Evolutionary conservation across 73 alveolate species (phyloP), one percentile per base, ranked within the genome.

Genomic region (Paramecium sonneborni): DNA sequence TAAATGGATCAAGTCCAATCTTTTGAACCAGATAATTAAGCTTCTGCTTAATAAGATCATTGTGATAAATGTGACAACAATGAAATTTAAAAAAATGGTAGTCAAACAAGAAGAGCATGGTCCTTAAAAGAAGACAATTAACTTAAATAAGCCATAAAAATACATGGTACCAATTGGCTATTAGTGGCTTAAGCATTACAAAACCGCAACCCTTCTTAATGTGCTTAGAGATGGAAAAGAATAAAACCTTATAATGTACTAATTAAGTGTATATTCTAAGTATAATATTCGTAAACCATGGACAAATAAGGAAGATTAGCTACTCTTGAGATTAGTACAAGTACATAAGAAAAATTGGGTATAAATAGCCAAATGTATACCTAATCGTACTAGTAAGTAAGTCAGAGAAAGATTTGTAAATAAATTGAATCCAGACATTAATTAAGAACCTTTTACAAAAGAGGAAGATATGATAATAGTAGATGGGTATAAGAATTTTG

Each of bases 171-270:
- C 26, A 79, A 79, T 79, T 79, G 90, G 90, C 5, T 39, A 24
- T 24, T 21, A 5, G 74, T 79, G 0, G 90, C 90, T 21, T 39
- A 43, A 8, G 39, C 14, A 41, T 43, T 79, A 32, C 41, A 46
- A 79, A 23, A 79, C 26, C 70, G 90, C 2, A 79, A 79, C 23
- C 90, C 90, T 4, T 79, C 90, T 12, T 12, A 79, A 79, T 79
- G 90, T 79, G 90, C 90, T 43, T 79, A 79, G 74, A 79, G 90
- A 79, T 79, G 90, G 90, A 79, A 79, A 46, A 39, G 90, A 23
- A 79, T 79, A 9, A 79, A 79, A n/a, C 90, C 90, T 0, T 21
- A 39, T 12, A 20, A 21, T 37, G 90, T 79, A 79, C 2, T 8
- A n/a, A 38, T 43, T 21, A 15, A 4, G 41, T 26, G 30, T 23